A percentile compares a stretch with the other conserved stretches of the same genome.
phyloP scores from a whole-genome alignment of 164 flowering plant genomes.

The Stephania japonica region DNA sequence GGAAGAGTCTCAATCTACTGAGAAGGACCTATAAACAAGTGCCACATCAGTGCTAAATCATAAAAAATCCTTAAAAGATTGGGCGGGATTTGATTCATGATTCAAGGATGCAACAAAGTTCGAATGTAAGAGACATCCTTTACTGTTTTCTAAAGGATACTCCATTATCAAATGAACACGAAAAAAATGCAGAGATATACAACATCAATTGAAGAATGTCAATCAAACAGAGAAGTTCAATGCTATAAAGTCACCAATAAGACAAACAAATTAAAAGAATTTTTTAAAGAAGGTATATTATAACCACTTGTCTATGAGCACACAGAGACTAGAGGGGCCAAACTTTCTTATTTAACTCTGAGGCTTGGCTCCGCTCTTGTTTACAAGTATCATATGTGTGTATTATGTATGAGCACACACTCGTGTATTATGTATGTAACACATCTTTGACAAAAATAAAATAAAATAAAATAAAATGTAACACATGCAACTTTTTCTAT shows the following conservation, averaged over 20 bases:
- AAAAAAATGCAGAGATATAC: neutral
- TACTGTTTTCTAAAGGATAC: neutral
- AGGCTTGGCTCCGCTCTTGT: too few relatives aligned
- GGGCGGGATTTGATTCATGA: neutral
- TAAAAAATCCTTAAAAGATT: neutral
- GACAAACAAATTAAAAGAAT: neutral
- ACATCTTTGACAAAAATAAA: too few relatives aligned
- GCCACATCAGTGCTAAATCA: neutral
- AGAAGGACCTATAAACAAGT: slow-evolving; percentile 58
- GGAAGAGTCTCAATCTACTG: slow-evolving; percentile 79
- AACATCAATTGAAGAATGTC: neutral
- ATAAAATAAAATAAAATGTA: too few relatives aligned
- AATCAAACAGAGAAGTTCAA: neutral
- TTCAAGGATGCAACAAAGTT: neutral
- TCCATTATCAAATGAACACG: neutral
- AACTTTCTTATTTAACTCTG: too few relatives aligned
- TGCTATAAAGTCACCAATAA: neutral
- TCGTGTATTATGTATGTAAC: too few relatives aligned
- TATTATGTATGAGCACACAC: too few relatives aligned
- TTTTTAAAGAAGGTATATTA: neutral
- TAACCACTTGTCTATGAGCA: neutral
- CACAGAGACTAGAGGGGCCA: too few relatives aligned
- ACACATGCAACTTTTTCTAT: too few relatives aligned
- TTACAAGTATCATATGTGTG: too few relatives aligned
- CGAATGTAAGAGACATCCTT: neutral